phyloP scores from a whole-genome alignment of 78 protist genomes.

The Acrasis kona region DNA sequence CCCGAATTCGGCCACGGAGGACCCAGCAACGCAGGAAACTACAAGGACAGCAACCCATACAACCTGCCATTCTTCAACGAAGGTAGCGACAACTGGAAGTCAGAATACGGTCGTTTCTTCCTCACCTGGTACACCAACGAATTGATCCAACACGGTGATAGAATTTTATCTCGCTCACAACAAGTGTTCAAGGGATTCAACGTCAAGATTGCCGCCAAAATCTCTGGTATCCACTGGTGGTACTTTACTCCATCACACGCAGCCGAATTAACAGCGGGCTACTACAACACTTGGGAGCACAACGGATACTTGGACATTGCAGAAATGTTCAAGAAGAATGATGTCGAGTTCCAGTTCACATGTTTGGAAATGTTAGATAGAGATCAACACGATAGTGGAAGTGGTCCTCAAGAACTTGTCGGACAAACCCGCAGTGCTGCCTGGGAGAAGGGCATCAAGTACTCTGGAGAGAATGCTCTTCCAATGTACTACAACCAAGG shows the following conservation, averaged over 20 bases:
- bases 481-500: slow-evolving; percentile 11
- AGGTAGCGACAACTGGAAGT: slow-evolving; percentile 24
- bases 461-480: slow-evolving; percentile 44
- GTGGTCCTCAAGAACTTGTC: slow-evolving; percentile 47
- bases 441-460: slow-evolving; percentile 18
- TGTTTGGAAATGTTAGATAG: slow-evolving; percentile 55
- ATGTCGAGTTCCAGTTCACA: slow-evolving; percentile 59
- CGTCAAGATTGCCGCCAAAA: slow-evolving; percentile 56
- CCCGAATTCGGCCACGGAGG: slow-evolving; percentile 58
- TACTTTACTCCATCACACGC: slow-evolving; percentile 55
- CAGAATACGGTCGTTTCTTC: slow-evolving; percentile 71
- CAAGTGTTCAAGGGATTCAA: slow-evolving; percentile 1
- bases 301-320: slow-evolving; percentile 47
- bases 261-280: slow-evolving; percentile 81
- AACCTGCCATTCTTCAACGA: slow-evolving; percentile 46
- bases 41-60: slow-evolving; percentile 34
- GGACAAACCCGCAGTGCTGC: slow-evolving; percentile 20
- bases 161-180: slow-evolving; percentile 22
- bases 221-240: slow-evolving; percentile 89
- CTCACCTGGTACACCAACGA: slow-evolving; percentile 60
- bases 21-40: slow-evolving; percentile 67
- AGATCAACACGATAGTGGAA: slow-evolving; percentile 36
- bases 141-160: slow-evolving; percentile 32
- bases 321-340: slow-evolving; percentile 30
- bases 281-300: slow-evolving; percentile 47